Conservation (phyloP, 345 rosid genomes). For the Anacardium occidentale region DNA sequence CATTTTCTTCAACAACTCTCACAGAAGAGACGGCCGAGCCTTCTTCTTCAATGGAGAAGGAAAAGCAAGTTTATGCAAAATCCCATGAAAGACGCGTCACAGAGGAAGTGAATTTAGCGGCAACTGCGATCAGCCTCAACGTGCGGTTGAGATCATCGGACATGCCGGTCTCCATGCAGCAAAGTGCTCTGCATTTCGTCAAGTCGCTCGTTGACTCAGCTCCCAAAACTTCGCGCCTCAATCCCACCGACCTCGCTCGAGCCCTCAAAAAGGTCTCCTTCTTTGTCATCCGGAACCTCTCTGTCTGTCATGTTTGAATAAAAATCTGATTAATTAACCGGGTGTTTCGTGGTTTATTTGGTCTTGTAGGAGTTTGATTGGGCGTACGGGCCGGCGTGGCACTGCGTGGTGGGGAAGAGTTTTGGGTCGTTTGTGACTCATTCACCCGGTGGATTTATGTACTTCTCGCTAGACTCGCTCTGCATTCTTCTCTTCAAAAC, state of each 20-base stretch:
- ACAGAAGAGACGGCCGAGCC: background rate
- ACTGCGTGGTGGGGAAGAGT: conserved; percentile 47
- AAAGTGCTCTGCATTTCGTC: conserved; percentile 34
- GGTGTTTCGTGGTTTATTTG: background rate
- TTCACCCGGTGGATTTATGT: conserved; percentile 40
- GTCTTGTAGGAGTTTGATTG: conserved; percentile 39
- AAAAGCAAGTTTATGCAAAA: conserved; percentile 1
- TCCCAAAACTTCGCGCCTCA: conserved; percentile 22
- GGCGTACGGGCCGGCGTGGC: conserved; percentile 47
- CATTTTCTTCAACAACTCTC: background rate
- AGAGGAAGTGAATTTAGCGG: conserved; percentile 39
- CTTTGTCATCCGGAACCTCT: background rate
- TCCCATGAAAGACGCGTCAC: conserved; percentile 15
- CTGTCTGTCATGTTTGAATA: background rate
- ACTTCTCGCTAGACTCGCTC: conserved; percentile 36
- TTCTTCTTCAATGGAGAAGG: background rate
- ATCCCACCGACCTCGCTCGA: conserved; percentile 39
- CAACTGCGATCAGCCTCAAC: conserved; percentile 35
- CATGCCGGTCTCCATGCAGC: conserved; percentile 43
- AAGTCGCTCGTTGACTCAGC: conserved; percentile 34
- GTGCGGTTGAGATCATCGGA: conserved; percentile 40
- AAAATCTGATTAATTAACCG: background rate
- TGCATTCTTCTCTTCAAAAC: conserved; percentile 44
- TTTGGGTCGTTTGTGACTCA: conserved; percentile 48
- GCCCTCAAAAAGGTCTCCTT: conserved; percentile 37